Conservation (phyloP, 1,284 basidiomycete species). For the Pulveroboletus sp. region DNA sequence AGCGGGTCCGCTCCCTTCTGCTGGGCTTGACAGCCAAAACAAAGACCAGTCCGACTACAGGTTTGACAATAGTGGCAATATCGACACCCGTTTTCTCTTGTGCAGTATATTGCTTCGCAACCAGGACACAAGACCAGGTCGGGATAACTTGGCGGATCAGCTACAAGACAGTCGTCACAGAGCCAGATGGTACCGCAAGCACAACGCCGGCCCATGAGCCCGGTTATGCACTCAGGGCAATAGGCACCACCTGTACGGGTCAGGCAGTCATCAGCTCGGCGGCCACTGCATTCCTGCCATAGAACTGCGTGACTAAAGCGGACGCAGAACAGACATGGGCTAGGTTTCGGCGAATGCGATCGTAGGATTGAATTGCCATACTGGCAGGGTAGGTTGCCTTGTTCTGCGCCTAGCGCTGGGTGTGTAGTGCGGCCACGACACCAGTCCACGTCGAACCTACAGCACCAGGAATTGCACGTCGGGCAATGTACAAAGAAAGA, state of each 20-base stretch:
- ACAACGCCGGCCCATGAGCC: not conserved
- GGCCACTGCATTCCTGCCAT: not conserved
- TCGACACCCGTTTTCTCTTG: not conserved
- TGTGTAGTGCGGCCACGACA: not conserved
- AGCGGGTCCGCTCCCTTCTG: not conserved
- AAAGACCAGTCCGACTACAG: not conserved
- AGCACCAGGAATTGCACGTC: constrained; percentile 2
- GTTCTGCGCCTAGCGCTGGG: not conserved
- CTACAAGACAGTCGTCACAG: not conserved
- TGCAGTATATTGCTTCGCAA: not conserved
- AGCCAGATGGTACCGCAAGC: not conserved
- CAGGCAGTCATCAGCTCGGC: not conserved
- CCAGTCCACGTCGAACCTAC: not conserved
- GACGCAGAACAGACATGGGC: not conserved
- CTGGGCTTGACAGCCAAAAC: not conserved
- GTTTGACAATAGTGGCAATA: not conserved
- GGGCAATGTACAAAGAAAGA: not conserved
- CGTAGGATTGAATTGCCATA: not conserved
- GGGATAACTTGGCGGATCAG: not conserved
- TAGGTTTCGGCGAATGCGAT: not conserved
- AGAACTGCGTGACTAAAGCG: not conserved
- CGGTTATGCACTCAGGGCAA: not conserved
- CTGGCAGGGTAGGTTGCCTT: not conserved
- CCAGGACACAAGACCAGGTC: not conserved
- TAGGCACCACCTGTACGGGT: not conserved